A percentile compares a stretch with the other conserved stretches of the same genome.
Evolutionary conservation across 441 rosid genomes (phyloP).

Genomic region (Metrosideros polymorpha): DNA sequence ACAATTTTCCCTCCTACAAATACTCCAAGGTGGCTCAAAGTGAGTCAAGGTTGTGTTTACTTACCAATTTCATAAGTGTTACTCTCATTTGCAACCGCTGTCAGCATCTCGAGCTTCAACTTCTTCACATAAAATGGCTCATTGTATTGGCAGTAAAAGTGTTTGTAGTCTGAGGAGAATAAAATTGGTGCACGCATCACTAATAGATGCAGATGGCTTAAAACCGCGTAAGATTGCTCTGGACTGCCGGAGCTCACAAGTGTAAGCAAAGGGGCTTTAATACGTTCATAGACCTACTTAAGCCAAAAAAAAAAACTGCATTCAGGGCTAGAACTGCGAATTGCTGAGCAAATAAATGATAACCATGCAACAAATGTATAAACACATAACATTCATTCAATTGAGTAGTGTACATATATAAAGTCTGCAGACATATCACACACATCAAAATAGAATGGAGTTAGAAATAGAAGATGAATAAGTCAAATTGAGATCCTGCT

Average conservation of each 20-base stretch:
- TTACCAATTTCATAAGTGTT: slow-evolving; percentile 94
- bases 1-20: slow-evolving; percentile 1
- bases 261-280: slow-evolving; percentile 94
- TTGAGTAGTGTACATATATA: background rate
- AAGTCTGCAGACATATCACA: background rate
- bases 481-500: background rate
- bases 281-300: slow-evolving; percentile 86
- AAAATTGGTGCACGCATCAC: slow-evolving; percentile 93
- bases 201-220: slow-evolving; percentile 90
- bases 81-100: slow-evolving; percentile 95
- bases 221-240: slow-evolving; percentile 88
- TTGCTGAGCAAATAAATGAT: slow-evolving; percentile 4
- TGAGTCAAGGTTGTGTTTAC: slow-evolving; percentile 5
- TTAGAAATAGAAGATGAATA: background rate
- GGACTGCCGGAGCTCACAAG: slow-evolving; percentile 98
- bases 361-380: background rate
- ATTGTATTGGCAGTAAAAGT: slow-evolving; percentile 94
- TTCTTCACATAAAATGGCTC: slow-evolving; percentile 92
- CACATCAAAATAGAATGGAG: background rate
- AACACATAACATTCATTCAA: background rate
- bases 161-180: slow-evolving; percentile 84
- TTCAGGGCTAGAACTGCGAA: background rate
- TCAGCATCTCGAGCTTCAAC: slow-evolving; percentile 97
- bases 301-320: background rate
- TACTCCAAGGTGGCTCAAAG: background rate